Base-by-base conservation (phyloP, 768 basidiomycete genomes). In the Gyrodon lividus region DNA sequence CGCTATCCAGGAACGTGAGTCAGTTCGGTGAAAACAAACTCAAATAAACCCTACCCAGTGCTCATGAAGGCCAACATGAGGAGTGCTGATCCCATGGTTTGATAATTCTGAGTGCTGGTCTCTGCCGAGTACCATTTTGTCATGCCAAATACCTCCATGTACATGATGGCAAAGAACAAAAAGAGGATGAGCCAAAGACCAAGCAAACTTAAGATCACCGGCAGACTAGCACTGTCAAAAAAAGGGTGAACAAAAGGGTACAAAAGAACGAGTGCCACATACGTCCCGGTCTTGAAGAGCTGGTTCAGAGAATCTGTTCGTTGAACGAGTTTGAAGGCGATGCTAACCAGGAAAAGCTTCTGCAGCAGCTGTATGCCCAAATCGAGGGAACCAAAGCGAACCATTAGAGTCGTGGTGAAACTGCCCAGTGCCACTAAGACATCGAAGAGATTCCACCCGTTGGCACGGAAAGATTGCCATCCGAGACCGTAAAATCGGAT, bases 361-460 rank as follows among this genome's bases (percentile, higher is more conserved):
- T 94, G 88, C 1, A 92, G 74, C 55, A 91, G 87, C 55, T 84
- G 74, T 16, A 77, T 73, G 4, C 65, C 70, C 55, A 83, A 83
- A 23, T 77, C 77, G 19, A 69, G 71, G 2, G 73, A 59, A 19
- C 69, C 70, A 59, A 87, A 79, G 4, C 79, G 79, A 35, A 91
- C 82, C 19, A 89, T 72, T 24, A 95, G 64, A 0, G 90, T 96
- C 1, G 94, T 94, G 35, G 84, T 77, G 60, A 95, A 83, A 59
- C 87, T 90, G 6, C 96, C 95, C 3, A 72, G 74, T 16, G 92
- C 84, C 22, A 90, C 85, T 13, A 91, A 60, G 38, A 94, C 70
- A 59, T 98, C 95, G 68, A 95, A 98, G 1, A 93, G 60, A 64
- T 96, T 97, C 95, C 96, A 98, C 6, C 94, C 92, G 58, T 94